Evolutionary conservation across 2,329 filamentous ascomycete species (phyloP).

Genomic region (Hypoxylon sp.): DNA sequence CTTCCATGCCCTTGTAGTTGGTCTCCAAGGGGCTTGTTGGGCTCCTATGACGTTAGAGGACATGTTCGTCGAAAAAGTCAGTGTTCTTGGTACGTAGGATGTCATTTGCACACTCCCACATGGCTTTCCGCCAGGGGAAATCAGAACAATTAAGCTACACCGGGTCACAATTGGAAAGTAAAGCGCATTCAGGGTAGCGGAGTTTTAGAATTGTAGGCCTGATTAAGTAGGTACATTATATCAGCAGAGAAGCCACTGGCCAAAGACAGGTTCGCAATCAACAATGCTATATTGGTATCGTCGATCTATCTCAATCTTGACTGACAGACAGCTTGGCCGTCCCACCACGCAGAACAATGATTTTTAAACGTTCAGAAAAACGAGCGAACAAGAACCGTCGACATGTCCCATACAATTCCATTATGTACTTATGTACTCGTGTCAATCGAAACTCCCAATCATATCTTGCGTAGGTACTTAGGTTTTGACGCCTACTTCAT

Average conservation of each 20-base stretch:
- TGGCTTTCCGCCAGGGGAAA: too few species aligned
- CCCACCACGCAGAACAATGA: constrained; percentile 30
- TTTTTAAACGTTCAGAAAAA: constrained; percentile 18
- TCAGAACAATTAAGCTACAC: too few species aligned
- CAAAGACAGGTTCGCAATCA: constrained; percentile 14
- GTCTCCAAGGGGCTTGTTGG: too few species aligned
- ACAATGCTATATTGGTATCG: constrained; percentile 50
- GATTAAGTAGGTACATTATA: too few species aligned
- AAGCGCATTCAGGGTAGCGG: too few species aligned
- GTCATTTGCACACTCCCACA: too few species aligned
- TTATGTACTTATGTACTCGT: constrained; percentile 39
- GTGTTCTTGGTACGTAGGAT: too few species aligned
- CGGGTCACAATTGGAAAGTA: too few species aligned
- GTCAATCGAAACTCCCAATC: constrained; percentile 7
- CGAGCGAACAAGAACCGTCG: constrained; percentile 26
- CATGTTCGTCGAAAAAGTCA: too few species aligned
- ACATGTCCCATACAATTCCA: constrained; percentile 19
- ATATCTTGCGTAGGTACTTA: constrained; percentile 2
- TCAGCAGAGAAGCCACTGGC: neutral
- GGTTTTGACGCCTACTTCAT: constrained; percentile 3
- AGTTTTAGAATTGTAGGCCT: too few species aligned
- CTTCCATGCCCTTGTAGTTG: too few species aligned
- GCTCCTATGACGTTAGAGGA: too few species aligned
- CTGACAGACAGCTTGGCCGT: constrained; percentile 18
- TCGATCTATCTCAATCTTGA: constrained; percentile 50